Evolutionary conservation across 805 yeast genomes (phyloP).

Genomic region (Metschnikowia kofuensis): DNA sequence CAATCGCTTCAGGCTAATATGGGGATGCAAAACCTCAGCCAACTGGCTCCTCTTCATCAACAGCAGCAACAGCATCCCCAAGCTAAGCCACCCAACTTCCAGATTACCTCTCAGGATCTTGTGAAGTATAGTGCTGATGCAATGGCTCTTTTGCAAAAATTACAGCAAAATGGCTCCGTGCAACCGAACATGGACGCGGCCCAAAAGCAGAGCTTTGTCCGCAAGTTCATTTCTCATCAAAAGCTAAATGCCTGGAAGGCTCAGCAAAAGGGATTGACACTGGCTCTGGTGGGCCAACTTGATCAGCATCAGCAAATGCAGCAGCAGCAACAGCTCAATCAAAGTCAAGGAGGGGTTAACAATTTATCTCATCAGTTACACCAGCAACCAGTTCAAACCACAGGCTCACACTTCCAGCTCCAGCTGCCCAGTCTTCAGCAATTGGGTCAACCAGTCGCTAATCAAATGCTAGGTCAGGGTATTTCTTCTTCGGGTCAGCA

Average conservation of each 20-base stretch:
- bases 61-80: constrained; percentile 16
- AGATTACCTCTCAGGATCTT: constrained; percentile 30
- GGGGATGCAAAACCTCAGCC: constrained; percentile 10
- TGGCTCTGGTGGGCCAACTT: constrained; percentile 2
- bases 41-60: constrained; percentile 13
- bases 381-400: constrained; percentile 9
- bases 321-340: neutral
- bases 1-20: constrained; percentile 6
- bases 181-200: constrained; percentile 33
- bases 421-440: constrained; percentile 13
- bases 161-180: constrained; percentile 36
- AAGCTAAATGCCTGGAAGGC: constrained; percentile 28
- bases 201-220: constrained; percentile 37
- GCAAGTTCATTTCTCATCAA: constrained; percentile 39
- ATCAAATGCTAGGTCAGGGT: constrained; percentile 2
- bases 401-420: constrained; percentile 11
- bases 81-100: constrained; percentile 12
- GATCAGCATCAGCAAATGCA: constrained; percentile 9
- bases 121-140: constrained; percentile 40
- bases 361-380: neutral
- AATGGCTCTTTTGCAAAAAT: constrained; percentile 32
- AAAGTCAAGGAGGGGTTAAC: no score
- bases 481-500: neutral
- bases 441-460: constrained; percentile 3
- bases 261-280: constrained; percentile 21